Conservation (phyloP, 805 yeast genomes). For the Pichia insulana region DNA sequence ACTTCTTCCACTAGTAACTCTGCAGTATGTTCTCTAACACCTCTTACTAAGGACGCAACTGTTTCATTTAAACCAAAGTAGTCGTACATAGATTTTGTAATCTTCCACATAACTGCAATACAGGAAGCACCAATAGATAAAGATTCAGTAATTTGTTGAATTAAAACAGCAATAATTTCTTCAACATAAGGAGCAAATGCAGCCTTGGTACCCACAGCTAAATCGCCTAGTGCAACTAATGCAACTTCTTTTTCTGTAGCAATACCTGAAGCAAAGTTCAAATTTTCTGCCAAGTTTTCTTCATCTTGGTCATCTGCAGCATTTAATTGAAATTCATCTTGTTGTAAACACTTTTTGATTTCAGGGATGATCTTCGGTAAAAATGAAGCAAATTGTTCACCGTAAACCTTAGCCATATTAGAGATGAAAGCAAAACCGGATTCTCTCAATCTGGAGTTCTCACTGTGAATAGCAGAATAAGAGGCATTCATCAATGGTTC, state of each 20-base stretch:
- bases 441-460: conserved; percentile 82
- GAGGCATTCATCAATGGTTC: conserved; percentile 86
- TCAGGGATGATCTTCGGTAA: conserved; percentile 76
- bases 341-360: conserved; percentile 73
- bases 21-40: conserved; percentile 60
- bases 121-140: conserved; percentile 91
- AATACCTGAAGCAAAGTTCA: conserved; percentile 88
- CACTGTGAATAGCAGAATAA: conserved; percentile 65
- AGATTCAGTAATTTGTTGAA: conserved; percentile 72
- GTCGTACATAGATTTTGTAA: conserved; percentile 60
- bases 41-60: conserved; percentile 49
- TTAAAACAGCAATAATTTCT: conserved; percentile 50
- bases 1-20: conserved; percentile 66
- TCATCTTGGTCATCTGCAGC: conserved; percentile 43
- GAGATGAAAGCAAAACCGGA: conserved; percentile 90
- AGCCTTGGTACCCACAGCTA: conserved; percentile 79
- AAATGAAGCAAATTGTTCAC: conserved; percentile 80
- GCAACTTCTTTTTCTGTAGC: conserved; percentile 95
- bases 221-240: conserved; percentile 80
- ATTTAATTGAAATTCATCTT: conserved; percentile 72
- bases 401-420: conserved; percentile 91
- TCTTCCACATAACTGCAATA: conserved; percentile 71
- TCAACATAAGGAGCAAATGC: conserved; percentile 74
- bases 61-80: conserved; percentile 42
- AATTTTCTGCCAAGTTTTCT: conserved; percentile 59